These are phyloP conservation scores for Circinella umbellata DNA, from an alignment of 371 early-diverging fungal species.

Conservation along the genomic window DNA sequence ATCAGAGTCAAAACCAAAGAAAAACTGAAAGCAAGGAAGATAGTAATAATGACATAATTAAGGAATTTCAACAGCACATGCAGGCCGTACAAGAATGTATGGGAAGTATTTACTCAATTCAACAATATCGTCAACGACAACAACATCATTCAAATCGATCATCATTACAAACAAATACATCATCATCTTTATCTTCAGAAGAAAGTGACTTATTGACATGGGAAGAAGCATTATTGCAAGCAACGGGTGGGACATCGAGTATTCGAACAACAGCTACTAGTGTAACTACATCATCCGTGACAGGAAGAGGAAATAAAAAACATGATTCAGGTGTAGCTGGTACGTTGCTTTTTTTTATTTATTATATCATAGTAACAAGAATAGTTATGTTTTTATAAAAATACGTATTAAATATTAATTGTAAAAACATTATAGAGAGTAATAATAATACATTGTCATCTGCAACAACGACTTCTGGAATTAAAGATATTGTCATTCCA, in stretches of 20 bases:
- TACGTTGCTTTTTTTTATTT: not conserved
- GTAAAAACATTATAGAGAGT: not conserved
- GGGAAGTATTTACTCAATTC: not conserved
- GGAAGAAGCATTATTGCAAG: slow-evolving; percentile 7
- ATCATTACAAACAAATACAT: not conserved
- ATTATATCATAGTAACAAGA: not conserved
- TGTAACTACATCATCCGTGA: not conserved
- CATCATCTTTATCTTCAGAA: not conserved
- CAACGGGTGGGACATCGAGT: not conserved
- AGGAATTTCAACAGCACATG: not conserved
- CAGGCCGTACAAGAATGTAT: slow-evolving; percentile 6
- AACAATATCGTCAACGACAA: not conserved
- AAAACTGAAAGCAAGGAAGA: too few relatives aligned
- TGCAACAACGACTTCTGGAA: not conserved
- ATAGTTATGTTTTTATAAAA: not conserved
- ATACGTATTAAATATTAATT: not conserved
- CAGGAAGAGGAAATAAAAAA: not conserved
- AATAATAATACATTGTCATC: not conserved
- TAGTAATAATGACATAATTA: not conserved
- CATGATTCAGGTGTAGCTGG: slow-evolving; percentile 6
- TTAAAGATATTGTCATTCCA: not conserved
- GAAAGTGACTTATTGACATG: not conserved
- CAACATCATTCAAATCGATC: slow-evolving; percentile 2
- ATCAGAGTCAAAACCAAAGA: not conserved
- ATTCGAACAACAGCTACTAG: not conserved